Evolutionary conservation across 768 basidiomycete genomes (phyloP).

Genomic region (Nidularia sp.): DNA sequence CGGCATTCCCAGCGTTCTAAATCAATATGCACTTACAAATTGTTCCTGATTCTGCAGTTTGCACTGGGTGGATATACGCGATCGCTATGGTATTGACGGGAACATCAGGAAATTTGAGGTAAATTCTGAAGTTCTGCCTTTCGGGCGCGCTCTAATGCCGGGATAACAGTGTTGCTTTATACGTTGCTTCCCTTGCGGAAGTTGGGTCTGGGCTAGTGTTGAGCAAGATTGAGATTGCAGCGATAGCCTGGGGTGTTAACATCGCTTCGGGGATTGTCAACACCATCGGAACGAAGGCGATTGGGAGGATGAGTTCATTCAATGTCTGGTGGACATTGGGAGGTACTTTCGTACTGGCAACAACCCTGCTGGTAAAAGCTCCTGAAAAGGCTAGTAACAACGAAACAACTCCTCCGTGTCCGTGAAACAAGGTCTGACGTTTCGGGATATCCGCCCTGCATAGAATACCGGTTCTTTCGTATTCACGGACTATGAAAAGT

Average conservation of each 20-base stretch:
- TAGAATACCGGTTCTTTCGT: constrained; percentile 51
- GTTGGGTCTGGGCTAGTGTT: constrained; percentile 40
- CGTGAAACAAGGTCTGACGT: background rate
- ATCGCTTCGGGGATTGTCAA: constrained; percentile 51
- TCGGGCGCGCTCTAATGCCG: background rate
- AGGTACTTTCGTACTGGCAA: constrained; percentile 53
- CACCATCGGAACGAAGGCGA: constrained; percentile 52
- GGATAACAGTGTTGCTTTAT: constrained; percentile 40
- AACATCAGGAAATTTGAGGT: constrained; percentile 55
- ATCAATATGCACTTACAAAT: background rate
- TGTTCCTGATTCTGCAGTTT: constrained; percentile 14
- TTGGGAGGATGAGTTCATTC: constrained; percentile 51
- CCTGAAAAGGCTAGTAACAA: constrained; percentile 37
- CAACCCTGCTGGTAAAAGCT: constrained; percentile 53
- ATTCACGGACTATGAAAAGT: constrained; percentile 57
- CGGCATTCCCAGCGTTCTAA: background rate
- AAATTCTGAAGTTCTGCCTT: background rate
- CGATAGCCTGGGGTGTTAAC: constrained; percentile 56
- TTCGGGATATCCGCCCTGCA: background rate
- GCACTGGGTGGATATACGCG: constrained; percentile 58
- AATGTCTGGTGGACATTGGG: constrained; percentile 62
- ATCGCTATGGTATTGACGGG: constrained; percentile 59
- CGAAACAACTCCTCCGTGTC: background rate
- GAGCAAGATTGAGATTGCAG: constrained; percentile 43
- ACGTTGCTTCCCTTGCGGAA: constrained; percentile 49